phyloP scores from a whole-genome alignment of 169 alveolate genomes.

The Theileria equi region DNA sequence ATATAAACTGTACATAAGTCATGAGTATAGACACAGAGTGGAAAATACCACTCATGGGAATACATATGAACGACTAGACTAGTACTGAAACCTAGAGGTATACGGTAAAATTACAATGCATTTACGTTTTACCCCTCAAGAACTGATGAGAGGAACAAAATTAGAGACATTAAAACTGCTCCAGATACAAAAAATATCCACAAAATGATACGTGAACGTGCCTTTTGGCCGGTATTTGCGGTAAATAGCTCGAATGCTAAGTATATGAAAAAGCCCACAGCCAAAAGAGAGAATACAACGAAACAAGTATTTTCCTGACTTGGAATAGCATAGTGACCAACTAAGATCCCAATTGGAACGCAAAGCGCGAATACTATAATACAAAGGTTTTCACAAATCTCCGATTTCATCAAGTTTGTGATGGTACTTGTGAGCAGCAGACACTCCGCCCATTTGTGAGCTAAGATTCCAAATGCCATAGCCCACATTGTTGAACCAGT shows the following conservation, averaged over 20 bases:
- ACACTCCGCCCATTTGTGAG: slow-evolving; percentile 71
- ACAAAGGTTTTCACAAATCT: slow-evolving; percentile 6
- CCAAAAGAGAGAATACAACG: slow-evolving; percentile 43
- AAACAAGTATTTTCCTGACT: background rate
- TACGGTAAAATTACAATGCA: no score
- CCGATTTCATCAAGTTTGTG: slow-evolving; percentile 23
- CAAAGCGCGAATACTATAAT: slow-evolving; percentile 41
- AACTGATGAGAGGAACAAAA: slow-evolving; percentile 24
- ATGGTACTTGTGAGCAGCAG: slow-evolving; percentile 36
- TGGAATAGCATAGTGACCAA: slow-evolving; percentile 22
- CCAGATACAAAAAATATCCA: slow-evolving; percentile 55
- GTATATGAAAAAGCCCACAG: slow-evolving; percentile 62
- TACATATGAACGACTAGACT: no score
- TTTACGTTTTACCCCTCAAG: slow-evolving; percentile 23
- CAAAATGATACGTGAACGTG: slow-evolving; percentile 13
- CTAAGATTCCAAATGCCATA: slow-evolving; percentile 61
- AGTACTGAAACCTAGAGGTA: no score
- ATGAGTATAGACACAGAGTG: no score
- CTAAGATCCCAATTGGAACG: slow-evolving; percentile 55
- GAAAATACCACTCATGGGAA: no score
- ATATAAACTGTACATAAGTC: no score
- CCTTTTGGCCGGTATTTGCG: slow-evolving; percentile 6
- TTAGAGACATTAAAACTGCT: slow-evolving; percentile 34
- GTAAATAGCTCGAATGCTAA: slow-evolving; percentile 63
- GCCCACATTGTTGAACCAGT: slow-evolving; percentile 53